Base-by-base conservation (phyloP, 2,329 filamentous ascomycete species). In the Cadophora sp. region DNA sequence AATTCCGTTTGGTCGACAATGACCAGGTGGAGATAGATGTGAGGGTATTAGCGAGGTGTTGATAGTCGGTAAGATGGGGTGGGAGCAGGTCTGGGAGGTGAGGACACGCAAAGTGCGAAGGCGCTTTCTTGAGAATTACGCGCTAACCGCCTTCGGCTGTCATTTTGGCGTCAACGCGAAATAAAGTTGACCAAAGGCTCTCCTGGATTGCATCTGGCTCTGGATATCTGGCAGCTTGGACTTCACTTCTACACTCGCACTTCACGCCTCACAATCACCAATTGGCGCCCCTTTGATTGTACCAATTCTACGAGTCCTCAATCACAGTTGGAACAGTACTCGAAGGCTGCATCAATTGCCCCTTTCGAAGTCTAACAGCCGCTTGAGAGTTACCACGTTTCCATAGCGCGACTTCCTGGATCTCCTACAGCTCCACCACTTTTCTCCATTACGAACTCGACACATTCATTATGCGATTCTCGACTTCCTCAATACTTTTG, bases 401-500 rank as follows among this genome's bases (percentile, higher is more conserved):
- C 62, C 51, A 27, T 9, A 51, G 22, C 48, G 40, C 50, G 43
- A 66, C 63, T 46, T 31, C 61, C 62, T 69, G 51, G 51, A 59
- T 65, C 64, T 55, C 48, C 16, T 46, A 3, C 62, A 27, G 64
- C 60, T 65, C n/a, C 19, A 60, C 50, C n/a, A 55, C 24, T 24
- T 50, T 55, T 31, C 26, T 48, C 27, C 46, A 37, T 31, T 64
- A n/a, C 59, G 27, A 66, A 24, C 22, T 37, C 53, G 22, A 48
- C 48, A 59, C 37, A 27, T 55, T 40, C 72, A 75, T 59, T 27
- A 79, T 79, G 78, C 76, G 73, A n/a, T 76, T 78, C 63, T 74
- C 76, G 24, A 69, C 69, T n/a, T 69, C 75, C 46, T 72, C 75
- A 1, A 62, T 74, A 37, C 65, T 79, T 1, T 66, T 79, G 58